Evolutionary conservation across 192 early-diverging fungal genomes (phyloP).

Genomic region (Umbelopsis ramanniana): DNA sequence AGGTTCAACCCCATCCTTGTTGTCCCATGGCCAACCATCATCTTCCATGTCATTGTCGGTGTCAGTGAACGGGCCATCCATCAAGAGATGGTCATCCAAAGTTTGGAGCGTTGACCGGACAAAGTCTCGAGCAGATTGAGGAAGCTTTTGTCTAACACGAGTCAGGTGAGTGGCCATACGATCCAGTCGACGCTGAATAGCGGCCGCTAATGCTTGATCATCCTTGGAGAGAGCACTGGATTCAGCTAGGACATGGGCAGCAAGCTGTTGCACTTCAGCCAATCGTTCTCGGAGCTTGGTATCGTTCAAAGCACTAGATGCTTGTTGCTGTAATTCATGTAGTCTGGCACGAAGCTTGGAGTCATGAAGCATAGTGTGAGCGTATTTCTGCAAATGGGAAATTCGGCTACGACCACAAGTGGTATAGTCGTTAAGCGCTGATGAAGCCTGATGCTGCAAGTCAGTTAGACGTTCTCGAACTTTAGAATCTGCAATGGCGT

Average conservation of each 20-base stretch:
- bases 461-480: conserved; percentile 5
- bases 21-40: conserved; percentile 19
- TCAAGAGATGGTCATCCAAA: conserved; percentile 11
- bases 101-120: conserved; percentile 4
- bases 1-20: background rate
- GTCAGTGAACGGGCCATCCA: conserved; percentile 11
- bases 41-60: conserved; percentile 9
- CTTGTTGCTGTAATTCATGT: conserved; percentile 4
- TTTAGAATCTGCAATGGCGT: conserved; percentile 18
- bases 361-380: conserved; percentile 19
- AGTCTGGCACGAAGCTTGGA: conserved; percentile 11
- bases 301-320: conserved; percentile 3
- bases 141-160: conserved; percentile 5
- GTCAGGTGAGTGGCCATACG: conserved; percentile 12
- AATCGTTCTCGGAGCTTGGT: conserved; percentile 2
- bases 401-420: background rate
- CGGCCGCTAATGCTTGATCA: conserved; percentile 10
- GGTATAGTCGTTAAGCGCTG: background rate
- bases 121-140: conserved; percentile 10
- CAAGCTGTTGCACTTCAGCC: conserved; percentile 2
- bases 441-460: background rate
- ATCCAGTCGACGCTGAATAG: conserved; percentile 10
- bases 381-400: conserved; percentile 1
- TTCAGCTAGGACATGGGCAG: conserved; percentile 4
- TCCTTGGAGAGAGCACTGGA: conserved; percentile 16